Percentiles rank a stretch among this genome's conserved stretches.
Conservation (phyloP, 768 basidiomycete genomes). For the Pisolithus microcarpus region DNA sequence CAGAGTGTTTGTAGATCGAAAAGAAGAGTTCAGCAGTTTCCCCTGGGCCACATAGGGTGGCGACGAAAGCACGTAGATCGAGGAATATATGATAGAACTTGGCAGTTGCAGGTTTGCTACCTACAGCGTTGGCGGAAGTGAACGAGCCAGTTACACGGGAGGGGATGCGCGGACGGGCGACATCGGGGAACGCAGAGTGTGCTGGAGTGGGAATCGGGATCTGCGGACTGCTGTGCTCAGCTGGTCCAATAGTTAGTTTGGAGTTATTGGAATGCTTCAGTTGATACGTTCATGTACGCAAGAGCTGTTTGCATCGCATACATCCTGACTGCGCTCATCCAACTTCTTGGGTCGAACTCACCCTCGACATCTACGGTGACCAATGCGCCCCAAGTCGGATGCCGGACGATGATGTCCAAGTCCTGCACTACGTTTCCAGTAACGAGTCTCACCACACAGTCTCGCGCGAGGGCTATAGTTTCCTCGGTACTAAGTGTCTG, state of each 20-base stretch:
- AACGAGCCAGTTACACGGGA: conserved; percentile 33
- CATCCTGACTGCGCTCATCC: conserved; percentile 88
- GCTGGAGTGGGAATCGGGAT: conserved; percentile 53
- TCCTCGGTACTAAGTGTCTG: conserved; percentile 86
- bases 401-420: conserved; percentile 92
- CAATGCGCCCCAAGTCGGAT: conserved; percentile 84
- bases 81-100: conserved; percentile 89
- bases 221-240: conserved; percentile 37
- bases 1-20: conserved; percentile 82
- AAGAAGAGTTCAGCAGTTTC: conserved; percentile 93
- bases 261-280: conserved; percentile 31
- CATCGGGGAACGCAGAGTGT: conserved; percentile 66
- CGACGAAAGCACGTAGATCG: conserved; percentile 88
- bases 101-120: conserved; percentile 36
- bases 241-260: conserved; percentile 31
- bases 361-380: conserved; percentile 88
- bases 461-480: conserved; percentile 68
- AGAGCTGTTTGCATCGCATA: conserved; percentile 82
- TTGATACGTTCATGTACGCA: conserved; percentile 61
- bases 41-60: conserved; percentile 81
- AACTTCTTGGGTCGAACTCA: conserved; percentile 71
- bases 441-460: conserved; percentile 84
- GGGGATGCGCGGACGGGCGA: conserved; percentile 20
- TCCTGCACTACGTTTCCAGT: conserved; percentile 88
- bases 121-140: conserved; percentile 11